A percentile compares a stretch with the other conserved stretches of the same genome.
Conservation (phyloP, 1,284 basidiomycete species). For the Inonotus hispidus region DNA sequence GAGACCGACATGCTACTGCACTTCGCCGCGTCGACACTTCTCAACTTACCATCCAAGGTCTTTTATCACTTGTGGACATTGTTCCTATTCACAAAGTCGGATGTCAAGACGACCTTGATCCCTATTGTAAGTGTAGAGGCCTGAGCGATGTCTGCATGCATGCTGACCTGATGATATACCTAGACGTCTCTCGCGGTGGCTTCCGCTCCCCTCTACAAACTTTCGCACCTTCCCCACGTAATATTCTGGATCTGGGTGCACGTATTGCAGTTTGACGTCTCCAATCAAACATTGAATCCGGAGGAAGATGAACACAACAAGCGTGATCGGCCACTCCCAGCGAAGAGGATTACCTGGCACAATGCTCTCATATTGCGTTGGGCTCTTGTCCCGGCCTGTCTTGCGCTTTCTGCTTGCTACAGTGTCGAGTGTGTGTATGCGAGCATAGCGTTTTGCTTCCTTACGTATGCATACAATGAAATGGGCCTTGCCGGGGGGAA, state of each 20-base stretch:
- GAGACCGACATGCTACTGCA: too few relatives aligned
- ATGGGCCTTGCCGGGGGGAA: constrained; percentile 21
- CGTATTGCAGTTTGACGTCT: constrained; percentile 35
- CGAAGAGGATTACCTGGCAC: constrained; percentile 25
- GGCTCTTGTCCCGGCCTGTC: constrained; percentile 32
- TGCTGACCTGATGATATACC: neutral
- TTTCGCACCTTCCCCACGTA: constrained; percentile 19
- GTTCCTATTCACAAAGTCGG: constrained; percentile 38
- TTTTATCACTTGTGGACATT: constrained; percentile 24
- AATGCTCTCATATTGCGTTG: constrained; percentile 28
- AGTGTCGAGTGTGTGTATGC: constrained; percentile 22
- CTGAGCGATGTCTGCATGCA: neutral
- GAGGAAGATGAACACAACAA: constrained; percentile 32
- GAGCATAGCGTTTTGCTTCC: constrained; percentile 21
- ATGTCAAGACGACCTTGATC: constrained; percentile 35
- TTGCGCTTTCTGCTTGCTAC: constrained; percentile 27
- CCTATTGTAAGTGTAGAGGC: constrained; percentile 29
- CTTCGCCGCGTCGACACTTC: neutral
- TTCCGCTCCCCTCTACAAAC: constrained; percentile 26
- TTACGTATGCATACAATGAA: constrained; percentile 27
- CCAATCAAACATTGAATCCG: constrained; percentile 33
- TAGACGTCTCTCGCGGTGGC: constrained; percentile 22
- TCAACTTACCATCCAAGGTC: neutral
- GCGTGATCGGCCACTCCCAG: constrained; percentile 34
- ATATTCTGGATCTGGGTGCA: constrained; percentile 41